Conservation (phyloP, 306 rosid genomes). For the Prunus armeniaca region DNA sequence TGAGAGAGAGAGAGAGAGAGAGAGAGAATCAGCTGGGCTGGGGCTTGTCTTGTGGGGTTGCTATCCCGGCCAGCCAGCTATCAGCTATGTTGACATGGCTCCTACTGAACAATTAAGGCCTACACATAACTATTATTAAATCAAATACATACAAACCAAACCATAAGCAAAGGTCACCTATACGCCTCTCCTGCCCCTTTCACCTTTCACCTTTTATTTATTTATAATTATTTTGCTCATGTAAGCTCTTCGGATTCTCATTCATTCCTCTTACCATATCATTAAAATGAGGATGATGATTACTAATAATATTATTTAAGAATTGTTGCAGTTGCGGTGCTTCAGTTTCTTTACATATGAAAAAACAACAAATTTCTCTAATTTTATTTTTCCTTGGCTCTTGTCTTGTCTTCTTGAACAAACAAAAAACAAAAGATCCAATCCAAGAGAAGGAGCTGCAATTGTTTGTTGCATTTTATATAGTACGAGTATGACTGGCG, state of each 20-base stretch:
- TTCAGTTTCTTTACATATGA: neutral
- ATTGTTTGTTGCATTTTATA: neutral
- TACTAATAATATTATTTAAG: neutral
- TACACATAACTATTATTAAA: neutral
- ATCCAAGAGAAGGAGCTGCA: neutral
- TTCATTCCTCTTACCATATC: neutral
- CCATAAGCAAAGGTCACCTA: neutral
- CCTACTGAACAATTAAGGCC: conserved; percentile 28
- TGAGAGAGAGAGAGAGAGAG: neutral
- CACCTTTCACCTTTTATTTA: neutral
- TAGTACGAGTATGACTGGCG: neutral
- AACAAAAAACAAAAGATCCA: neutral
- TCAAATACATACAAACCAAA: conserved; percentile 5
- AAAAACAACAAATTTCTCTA: neutral
- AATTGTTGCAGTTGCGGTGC: neutral
- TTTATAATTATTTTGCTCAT: neutral
- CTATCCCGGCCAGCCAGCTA: conserved; percentile 87
- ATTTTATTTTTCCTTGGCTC: neutral
- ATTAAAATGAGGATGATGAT: neutral
- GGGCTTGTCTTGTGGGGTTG: conserved; percentile 56
- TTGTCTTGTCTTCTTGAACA: neutral
- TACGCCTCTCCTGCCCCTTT: neutral
- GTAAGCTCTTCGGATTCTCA: neutral
- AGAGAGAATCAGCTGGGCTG: conserved; percentile 33
- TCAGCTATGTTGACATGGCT: conserved; percentile 93